A percentile compares a stretch with the other conserved stretches of the same genome.
Evolutionary conservation across 2,329 filamentous ascomycete species (phyloP).

Genomic region (Ceratocystis albifundus): DNA sequence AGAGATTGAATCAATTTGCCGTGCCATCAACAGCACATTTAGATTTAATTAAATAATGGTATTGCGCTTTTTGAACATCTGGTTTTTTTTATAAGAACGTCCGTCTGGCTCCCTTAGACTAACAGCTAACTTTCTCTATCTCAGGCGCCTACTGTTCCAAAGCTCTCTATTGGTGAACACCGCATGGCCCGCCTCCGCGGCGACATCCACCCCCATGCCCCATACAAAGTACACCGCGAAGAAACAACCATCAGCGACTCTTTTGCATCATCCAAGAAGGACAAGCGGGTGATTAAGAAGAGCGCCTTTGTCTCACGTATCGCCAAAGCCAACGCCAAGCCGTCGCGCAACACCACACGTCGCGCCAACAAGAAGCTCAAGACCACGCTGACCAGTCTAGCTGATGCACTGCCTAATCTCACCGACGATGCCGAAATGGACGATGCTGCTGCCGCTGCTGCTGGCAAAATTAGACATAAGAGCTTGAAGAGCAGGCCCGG

Average conservation of each 20-base stretch:
- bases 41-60: constrained; percentile 11
- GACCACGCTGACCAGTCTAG: constrained; percentile 61
- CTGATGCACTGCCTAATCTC: constrained; percentile 64
- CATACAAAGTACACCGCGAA: constrained; percentile 42
- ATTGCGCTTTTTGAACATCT: neutral
- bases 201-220: constrained; percentile 39
- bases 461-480: constrained; percentile 59
- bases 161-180: constrained; percentile 48
- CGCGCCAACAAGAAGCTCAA: constrained; percentile 67
- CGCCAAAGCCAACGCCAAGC: constrained; percentile 46
- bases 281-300: constrained; percentile 75
- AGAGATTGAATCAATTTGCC: no score
- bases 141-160: constrained; percentile 32
- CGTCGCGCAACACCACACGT: constrained; percentile 43
- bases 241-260: constrained; percentile 41
- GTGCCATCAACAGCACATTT: neutral
- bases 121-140: neutral
- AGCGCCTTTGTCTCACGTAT: constrained; percentile 68
- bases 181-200: constrained; percentile 41
- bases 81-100: neutral
- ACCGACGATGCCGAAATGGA: constrained; percentile 32
- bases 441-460: constrained; percentile 33
- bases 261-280: constrained; percentile 65
- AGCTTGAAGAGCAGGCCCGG: constrained; percentile 65
- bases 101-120: neutral